phyloP scores from a whole-genome alignment of 345 rosid genomes.

The Lenwebbia sp. region DNA sequence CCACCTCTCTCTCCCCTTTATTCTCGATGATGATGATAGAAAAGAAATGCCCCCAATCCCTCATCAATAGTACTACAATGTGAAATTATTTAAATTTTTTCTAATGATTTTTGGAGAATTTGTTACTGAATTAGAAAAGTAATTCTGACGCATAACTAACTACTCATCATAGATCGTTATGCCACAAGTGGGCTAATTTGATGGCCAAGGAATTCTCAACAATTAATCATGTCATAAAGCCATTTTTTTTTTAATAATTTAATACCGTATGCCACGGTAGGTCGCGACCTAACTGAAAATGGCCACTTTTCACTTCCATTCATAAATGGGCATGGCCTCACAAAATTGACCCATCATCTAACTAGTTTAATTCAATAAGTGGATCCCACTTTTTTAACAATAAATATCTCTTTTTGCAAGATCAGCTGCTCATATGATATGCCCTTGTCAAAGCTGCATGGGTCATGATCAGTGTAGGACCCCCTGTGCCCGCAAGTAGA shows the following conservation, averaged over 20 bases:
- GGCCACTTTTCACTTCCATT: conserved; percentile 1
- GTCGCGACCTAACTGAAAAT: neutral
- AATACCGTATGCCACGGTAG: neutral
- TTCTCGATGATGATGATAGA: neutral
- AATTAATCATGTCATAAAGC: neutral
- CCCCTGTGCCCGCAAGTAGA: neutral
- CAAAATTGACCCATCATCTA: conserved; percentile 2
- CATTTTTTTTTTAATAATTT: neutral
- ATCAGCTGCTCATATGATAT: neutral
- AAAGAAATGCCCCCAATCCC: neutral
- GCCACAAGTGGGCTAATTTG: neutral
- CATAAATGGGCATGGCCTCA: conserved; percentile 3
- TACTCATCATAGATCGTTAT: neutral
- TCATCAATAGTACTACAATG: neutral
- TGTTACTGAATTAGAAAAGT: neutral
- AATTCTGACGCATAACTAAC: neutral
- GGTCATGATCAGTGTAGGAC: neutral
- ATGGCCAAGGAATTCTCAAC: neutral
- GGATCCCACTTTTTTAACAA: neutral
- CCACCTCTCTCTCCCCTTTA: neutral
- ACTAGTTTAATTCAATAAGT: neutral
- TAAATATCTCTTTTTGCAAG: neutral
- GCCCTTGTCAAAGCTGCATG: neutral
- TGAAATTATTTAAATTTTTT: neutral
- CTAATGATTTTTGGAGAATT: neutral